Percentiles rank a stretch among this genome's conserved stretches.
Evolutionary conservation across 306 rosid species (phyloP).

Genomic region (Potentilla sterilis): DNA sequence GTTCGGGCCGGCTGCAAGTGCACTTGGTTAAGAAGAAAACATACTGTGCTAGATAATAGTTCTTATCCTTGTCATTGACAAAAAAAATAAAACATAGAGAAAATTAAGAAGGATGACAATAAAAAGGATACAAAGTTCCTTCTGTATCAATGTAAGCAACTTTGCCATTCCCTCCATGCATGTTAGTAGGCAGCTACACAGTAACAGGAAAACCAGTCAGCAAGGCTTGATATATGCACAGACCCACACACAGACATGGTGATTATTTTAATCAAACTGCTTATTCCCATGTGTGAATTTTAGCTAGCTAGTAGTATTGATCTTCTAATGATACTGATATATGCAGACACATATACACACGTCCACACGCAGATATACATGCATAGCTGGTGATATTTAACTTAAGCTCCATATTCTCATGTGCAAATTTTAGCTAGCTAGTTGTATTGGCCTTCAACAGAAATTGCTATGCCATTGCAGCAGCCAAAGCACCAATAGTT

Average conservation of each 20-base stretch:
- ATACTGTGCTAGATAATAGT: constrained; percentile 16
- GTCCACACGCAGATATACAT: background rate
- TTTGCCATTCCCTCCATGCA: constrained; percentile 96
- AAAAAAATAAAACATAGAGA: background rate
- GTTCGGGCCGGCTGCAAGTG: constrained; percentile 77
- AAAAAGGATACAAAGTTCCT: constrained; percentile 85
- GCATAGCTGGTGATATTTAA: background rate
- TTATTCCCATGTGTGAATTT: background rate
- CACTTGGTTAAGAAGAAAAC: constrained; percentile 35
- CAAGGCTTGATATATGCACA: background rate
- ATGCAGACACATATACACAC: background rate
- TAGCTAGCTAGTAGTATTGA: background rate
- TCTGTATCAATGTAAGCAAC: constrained; percentile 98
- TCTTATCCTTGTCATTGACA: background rate
- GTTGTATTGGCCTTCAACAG: background rate
- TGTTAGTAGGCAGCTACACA: constrained; percentile 76
- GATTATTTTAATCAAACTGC: background rate
- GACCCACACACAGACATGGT: background rate
- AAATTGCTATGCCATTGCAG: background rate
- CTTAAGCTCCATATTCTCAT: background rate
- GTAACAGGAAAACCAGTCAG: constrained; percentile 25
- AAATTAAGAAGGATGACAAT: constrained; percentile 14
- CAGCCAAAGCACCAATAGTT: background rate
- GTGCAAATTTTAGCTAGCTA: background rate
- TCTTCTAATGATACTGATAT: background rate